A percentile compares a stretch with the other conserved stretches of the same genome.
phyloP scores from a whole-genome alignment of 2,329 filamentous ascomycete species.

The Scedosporium boydii region DNA sequence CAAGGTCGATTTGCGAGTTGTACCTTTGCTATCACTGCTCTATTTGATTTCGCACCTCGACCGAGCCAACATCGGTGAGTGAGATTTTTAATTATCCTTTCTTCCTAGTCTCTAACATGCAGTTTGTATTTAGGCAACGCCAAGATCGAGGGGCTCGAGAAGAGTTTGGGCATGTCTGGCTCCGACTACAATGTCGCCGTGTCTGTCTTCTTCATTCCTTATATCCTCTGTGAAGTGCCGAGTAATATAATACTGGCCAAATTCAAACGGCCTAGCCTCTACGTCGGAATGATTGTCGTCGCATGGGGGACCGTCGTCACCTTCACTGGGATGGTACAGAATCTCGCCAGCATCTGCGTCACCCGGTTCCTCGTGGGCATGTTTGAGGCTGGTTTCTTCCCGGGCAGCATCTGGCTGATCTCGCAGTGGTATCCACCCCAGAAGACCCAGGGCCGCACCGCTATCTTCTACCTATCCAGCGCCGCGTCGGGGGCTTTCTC shows the following conservation, averaged over 20 bases:
- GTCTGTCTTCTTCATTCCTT: constrained; percentile 47
- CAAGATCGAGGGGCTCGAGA: constrained; percentile 26
- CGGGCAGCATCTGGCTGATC: constrained; percentile 19
- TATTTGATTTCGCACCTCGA: constrained; percentile 10
- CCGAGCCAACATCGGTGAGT: background rate
- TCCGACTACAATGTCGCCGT: constrained; percentile 42
- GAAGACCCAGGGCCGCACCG: constrained; percentile 18
- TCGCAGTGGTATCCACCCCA: constrained; percentile 21
- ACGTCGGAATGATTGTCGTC: constrained; percentile 12
- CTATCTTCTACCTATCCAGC: constrained; percentile 25
- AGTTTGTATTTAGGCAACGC: constrained; percentile 14
- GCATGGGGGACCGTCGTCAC: constrained; percentile 15
- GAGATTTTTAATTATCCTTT: background rate
- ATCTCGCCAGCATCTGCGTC: constrained; percentile 12
- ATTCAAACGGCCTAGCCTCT: constrained; percentile 7
- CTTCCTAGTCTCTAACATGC: background rate
- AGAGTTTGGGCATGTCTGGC: constrained; percentile 36
- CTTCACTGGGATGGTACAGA: constrained; percentile 13
- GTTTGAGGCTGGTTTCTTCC: constrained; percentile 17
- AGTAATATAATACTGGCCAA: constrained; percentile 20
- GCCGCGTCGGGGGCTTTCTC: constrained; percentile 31
- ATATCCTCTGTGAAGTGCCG: constrained; percentile 15
- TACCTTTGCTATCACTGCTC: constrained; percentile 8
- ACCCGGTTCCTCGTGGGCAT: constrained; percentile 15
- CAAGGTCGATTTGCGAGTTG: constrained; percentile 8